Evolutionary conservation across 306 rosid genomes (phyloP).

Genomic region (Mimosa pudica): DNA sequence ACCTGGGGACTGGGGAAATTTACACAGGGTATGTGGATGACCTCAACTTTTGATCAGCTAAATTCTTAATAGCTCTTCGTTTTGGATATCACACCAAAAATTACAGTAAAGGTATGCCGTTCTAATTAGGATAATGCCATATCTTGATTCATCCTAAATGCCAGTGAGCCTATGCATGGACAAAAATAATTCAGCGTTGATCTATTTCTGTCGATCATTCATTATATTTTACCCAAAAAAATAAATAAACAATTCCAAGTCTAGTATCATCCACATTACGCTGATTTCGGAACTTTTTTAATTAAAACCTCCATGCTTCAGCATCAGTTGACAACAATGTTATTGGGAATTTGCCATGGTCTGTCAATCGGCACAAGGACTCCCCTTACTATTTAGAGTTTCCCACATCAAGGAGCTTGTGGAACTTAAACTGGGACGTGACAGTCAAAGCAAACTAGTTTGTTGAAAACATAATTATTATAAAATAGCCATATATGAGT

Average conservation of each 20-base stretch:
- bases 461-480: conserved; percentile 8
- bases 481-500: background rate
- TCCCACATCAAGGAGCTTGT: background rate
- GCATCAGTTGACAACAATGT: background rate
- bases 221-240: background rate
- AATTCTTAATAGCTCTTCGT: too few species aligned
- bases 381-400: too few species aligned
- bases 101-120: too few species aligned
- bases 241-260: background rate
- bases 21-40: too few species aligned
- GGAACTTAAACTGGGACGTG: background rate
- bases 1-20: too few species aligned
- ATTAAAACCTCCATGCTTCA: background rate
- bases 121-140: too few species aligned
- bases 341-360: background rate
- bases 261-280: background rate
- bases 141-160: too few species aligned
- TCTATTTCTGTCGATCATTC: background rate
- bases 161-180: too few species aligned
- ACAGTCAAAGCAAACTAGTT: background rate
- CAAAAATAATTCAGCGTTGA: too few species aligned
- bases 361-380: background rate
- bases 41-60: too few species aligned
- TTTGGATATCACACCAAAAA: too few species aligned
- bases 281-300: background rate